phyloP scores from a whole-genome alignment of 176 grass and related monocot species.

The Dactylis glomerata region DNA sequence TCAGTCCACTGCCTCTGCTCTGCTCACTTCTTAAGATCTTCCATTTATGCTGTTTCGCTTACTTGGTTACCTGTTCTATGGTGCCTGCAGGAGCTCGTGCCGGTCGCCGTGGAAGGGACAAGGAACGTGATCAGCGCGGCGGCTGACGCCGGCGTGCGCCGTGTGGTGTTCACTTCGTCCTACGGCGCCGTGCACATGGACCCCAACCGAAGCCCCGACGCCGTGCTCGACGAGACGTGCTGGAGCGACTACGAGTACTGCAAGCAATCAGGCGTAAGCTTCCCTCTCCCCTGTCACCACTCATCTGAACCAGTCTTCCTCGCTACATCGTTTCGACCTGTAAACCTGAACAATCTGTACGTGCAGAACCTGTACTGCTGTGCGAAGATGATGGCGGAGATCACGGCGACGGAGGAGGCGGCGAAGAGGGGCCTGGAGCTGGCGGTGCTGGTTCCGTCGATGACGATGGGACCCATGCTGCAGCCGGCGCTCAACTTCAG shows the following conservation, averaged over 20 bases:
- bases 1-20: neutral
- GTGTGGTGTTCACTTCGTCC: constrained; percentile 46
- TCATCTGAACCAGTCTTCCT: too few species aligned
- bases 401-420: constrained; percentile 35
- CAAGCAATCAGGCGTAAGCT: constrained; percentile 28
- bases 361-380: constrained; percentile 51
- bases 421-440: constrained; percentile 27
- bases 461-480: constrained; percentile 43
- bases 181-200: constrained; percentile 68
- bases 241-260: constrained; percentile 69
- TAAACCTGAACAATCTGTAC: neutral
- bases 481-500: constrained; percentile 41
- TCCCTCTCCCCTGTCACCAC: neutral
- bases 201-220: constrained; percentile 51
- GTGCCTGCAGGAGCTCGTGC: neutral
- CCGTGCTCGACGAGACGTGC: constrained; percentile 47
- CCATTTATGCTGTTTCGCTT: too few species aligned
- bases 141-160: constrained; percentile 24
- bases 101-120: constrained; percentile 46
- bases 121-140: constrained; percentile 42
- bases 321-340: too few species aligned
- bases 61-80: neutral
- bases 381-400: constrained; percentile 53
- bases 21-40: neutral
- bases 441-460: constrained; percentile 35